Conservation (phyloP, 1,284 basidiomycete genomes). For the Gymnopus androsaceus region DNA sequence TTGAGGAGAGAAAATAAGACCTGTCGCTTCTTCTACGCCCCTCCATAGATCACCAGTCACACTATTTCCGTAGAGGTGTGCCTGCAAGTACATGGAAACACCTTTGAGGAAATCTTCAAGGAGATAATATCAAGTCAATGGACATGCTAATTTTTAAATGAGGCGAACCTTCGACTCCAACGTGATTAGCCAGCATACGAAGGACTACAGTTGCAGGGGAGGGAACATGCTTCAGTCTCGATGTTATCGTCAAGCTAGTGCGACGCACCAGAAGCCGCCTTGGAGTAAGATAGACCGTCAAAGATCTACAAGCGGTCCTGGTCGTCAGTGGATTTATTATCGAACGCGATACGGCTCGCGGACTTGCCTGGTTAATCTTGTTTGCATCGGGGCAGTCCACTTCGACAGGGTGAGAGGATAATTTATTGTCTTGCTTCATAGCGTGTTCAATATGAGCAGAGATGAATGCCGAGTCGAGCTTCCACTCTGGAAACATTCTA, state of each 20-base stretch:
- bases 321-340: neutral
- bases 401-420: conserved; percentile 95
- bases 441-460: conserved; percentile 64
- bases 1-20: conserved; percentile 26
- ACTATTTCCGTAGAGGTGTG: conserved; percentile 77
- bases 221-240: neutral
- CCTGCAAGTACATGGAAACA: conserved; percentile 91
- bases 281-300: conserved; percentile 83
- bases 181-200: conserved; percentile 88
- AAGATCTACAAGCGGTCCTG: conserved; percentile 61
- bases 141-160: too few relatives aligned
- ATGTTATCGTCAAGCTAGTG: neutral
- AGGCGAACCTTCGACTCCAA: conserved; percentile 93
- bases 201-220: conserved; percentile 60
- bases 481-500: conserved; percentile 80
- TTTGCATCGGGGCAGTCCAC: conserved; percentile 89
- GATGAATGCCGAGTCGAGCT: conserved; percentile 71
- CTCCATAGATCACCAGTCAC: conserved; percentile 90
- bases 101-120: conserved; percentile 85
- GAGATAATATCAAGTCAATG: too few relatives aligned
- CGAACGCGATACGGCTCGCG: neutral
- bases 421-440: conserved; percentile 82
- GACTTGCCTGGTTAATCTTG: conserved; percentile 74
- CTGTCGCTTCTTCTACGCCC: conserved; percentile 80
- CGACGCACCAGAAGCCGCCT: conserved; percentile 76